These are phyloP conservation scores for Pleurotus pulmonarius DNA, from an alignment of 768 basidiomycete species.

Conservation along the genomic window DNA sequence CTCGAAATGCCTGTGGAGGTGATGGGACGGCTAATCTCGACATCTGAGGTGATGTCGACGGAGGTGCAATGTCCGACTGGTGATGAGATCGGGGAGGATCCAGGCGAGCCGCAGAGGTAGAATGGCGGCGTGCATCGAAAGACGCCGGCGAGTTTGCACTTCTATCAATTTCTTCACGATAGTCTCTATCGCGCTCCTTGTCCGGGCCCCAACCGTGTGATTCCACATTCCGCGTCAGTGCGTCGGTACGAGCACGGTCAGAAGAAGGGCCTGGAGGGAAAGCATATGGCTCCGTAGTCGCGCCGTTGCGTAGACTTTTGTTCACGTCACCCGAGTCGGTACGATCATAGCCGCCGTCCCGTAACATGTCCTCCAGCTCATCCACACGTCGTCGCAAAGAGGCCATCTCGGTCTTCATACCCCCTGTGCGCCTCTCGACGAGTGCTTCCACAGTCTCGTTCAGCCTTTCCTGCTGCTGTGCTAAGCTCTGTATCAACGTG, in stretches of 20 bases:
- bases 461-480: conserved; percentile 61
- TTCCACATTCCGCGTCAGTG: conserved; percentile 24
- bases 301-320: conserved; percentile 38
- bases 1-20: conserved; percentile 30
- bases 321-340: conserved; percentile 14
- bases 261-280: conserved; percentile 37
- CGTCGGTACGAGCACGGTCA: conserved; percentile 32
- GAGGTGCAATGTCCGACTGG: conserved; percentile 6
- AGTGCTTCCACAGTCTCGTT: conserved; percentile 54
- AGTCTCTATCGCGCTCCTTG: conserved; percentile 33
- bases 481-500: conserved; percentile 44
- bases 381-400: conserved; percentile 61
- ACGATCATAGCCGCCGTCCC: conserved; percentile 20
- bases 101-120: conserved; percentile 45
- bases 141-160: conserved; percentile 46
- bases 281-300: conserved; percentile 37
- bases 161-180: conserved; percentile 28
- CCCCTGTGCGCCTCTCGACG: conserved; percentile 58
- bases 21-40: conserved; percentile 25
- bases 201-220: conserved; percentile 40
- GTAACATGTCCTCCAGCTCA: conserved; percentile 58
- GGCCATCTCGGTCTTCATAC: conserved; percentile 59
- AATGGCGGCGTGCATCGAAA: conserved; percentile 46
- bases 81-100: conserved; percentile 35
- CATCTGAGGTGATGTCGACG: conserved; percentile 22